A percentile compares a stretch with the other conserved stretches of the same genome.
These are phyloP conservation scores for Fusarium subtropicale DNA, from an alignment of 2,329 filamentous ascomycete genomes.

Conservation along the genomic window DNA sequence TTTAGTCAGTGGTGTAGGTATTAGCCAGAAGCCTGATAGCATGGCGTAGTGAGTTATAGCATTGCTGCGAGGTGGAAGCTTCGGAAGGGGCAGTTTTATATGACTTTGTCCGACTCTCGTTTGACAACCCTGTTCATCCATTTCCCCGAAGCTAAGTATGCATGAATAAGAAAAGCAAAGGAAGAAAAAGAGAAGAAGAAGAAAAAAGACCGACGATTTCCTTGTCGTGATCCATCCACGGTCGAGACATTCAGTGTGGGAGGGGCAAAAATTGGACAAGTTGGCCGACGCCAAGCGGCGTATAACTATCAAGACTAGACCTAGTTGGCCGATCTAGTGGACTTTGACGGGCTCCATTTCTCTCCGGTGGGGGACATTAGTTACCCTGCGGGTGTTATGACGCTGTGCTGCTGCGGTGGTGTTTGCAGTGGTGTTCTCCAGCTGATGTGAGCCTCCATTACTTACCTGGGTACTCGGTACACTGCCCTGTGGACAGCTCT, in stretches of 20 bases:
- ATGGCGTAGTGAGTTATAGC: conserved; percentile 1
- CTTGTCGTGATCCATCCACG: neutral
- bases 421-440: neutral
- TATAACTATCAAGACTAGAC: neutral
- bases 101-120: neutral
- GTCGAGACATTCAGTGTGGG: neutral
- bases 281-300: conserved; percentile 34
- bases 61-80: neutral
- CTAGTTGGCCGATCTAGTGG: conserved; percentile 11
- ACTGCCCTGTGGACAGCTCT: neutral
- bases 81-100: neutral
- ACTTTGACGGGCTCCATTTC: neutral
- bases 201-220: conserved; percentile 17
- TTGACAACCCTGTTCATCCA: neutral
- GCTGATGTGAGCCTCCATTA: neutral
- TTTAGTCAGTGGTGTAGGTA: neutral
- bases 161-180: neutral
- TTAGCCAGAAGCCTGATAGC: conserved; percentile 2
- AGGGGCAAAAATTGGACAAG: conserved; percentile 3
- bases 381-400: neutral
- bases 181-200: neutral
- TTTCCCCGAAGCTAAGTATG: neutral
- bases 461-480: too few relatives aligned
- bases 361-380: neutral
- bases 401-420: neutral